Evolutionary conservation across 2,329 filamentous ascomycete species (phyloP), one percentile per base, ranked within the genome.

Genomic region (Madurella fahalii): DNA sequence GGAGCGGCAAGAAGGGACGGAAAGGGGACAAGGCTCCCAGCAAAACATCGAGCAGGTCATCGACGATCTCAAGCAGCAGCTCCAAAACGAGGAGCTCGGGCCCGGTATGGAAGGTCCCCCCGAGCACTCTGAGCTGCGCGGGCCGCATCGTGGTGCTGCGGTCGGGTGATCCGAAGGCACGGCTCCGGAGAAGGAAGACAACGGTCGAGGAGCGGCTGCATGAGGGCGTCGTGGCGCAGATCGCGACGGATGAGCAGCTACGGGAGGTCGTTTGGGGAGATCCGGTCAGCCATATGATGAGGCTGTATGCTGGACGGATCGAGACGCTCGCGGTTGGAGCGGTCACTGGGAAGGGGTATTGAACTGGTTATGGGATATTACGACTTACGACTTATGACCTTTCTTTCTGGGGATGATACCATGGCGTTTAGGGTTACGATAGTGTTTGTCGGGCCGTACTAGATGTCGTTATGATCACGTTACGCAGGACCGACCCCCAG

Each of bases 281-380:
- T 67, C 87, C 89, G 0, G 75, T 90, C 42, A 87, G 84, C 67
- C 90, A 95, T 72, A 77, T 84, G 62, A 95, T 95, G 90, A 82
- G 76, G 56, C 66, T 94, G 17, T 95, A 95, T 70, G 82, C 82
- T 13, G 80, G 78, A 17, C 74, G 90, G 50, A 81, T 95, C 43
- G 86, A 94, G 67, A 73, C 76, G 4, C 70, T 95, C 52, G 88
- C 88, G 11, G 83, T 85, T 1, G 82, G 79, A 54, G 88, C 86
- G 11, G 83, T 87, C 11, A 86, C 81, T 32, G 72, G 66, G 18
- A 71, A 66, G 61, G 64, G 65, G 13, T 64, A 59, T 39, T 64
- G 52, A 62, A 30, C 25, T 25, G 25, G 25, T 25, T 3, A 7
- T 25, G 25, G 25, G 7, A 25, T 25, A 25, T 25, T 25, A 25